Percentiles rank a stretch among this genome's conserved stretches.
Evolutionary conservation across 2,329 filamentous ascomycete species (phyloP).

Genomic region (Emericellopsis cladophorae): DNA sequence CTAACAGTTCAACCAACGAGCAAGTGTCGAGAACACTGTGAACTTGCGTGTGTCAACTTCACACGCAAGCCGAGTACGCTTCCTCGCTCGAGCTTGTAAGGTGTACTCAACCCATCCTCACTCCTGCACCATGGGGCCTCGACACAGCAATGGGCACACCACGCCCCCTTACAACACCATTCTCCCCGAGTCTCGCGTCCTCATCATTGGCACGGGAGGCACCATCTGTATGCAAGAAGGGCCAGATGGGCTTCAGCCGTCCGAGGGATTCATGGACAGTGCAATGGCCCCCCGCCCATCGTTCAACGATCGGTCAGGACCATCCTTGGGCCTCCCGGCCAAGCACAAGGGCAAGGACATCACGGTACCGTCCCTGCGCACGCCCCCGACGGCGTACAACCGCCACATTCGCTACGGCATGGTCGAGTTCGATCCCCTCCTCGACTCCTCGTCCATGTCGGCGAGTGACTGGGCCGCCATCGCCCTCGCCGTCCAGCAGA

Average conservation of each 20-base stretch:
- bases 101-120: background rate
- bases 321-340: conserved; percentile 27
- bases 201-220: conserved; percentile 84
- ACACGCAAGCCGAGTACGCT: no score
- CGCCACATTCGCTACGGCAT: conserved; percentile 74
- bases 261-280: conserved; percentile 66
- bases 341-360: conserved; percentile 34
- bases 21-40: no score
- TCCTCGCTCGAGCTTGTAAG: no score
- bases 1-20: no score
- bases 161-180: conserved; percentile 1
- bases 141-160: background rate
- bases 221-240: conserved; percentile 88
- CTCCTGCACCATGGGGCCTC: background rate
- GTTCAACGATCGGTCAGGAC: conserved; percentile 57
- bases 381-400: conserved; percentile 67
- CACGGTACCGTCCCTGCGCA: conserved; percentile 57
- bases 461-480: conserved; percentile 79
- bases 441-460: conserved; percentile 85
- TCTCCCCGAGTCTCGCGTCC: conserved; percentile 63
- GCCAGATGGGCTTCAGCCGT: conserved; percentile 66
- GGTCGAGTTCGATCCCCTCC: conserved; percentile 69
- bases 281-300: conserved; percentile 72
- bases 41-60: no score
- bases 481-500: conserved; percentile 63